Evolutionary conservation across 2,329 filamentous ascomycete genomes (phyloP), one percentile per base, ranked within the genome.

Genomic region (Alternaria rosae): DNA sequence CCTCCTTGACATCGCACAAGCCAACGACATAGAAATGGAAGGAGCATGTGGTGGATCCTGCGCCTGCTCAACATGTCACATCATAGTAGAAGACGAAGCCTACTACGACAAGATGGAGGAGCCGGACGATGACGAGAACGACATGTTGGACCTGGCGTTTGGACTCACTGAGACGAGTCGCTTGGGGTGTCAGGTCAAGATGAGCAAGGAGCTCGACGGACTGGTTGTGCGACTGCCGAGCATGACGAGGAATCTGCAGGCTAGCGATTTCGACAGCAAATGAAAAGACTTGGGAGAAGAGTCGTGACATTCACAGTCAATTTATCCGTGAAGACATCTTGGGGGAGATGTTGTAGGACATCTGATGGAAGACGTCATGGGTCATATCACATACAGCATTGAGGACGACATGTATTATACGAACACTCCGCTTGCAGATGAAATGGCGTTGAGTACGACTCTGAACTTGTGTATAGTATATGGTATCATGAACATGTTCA

Each of bases 11-110:
- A 94, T 99, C 75, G 95, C 94, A 21, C 94, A 97, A 79, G 92
- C 91, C 47, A 88, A 98, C 80, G 94, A 98, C 76, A 84, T 99
- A 43, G 95, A 99, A 80, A 98, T 99, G 94, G 95, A 99, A 84
- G 94, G 95, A 64, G 95, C 95, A 12, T 99, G 95, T 76, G 95
- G 95, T 70, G 95, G 93, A 21, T 95, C 92, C 32, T 97, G 93
- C 81, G 93, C 93, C 57, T 97, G 93, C 82, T 95, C 92, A 59
- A 97, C 93, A 6, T 97, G 93, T 82, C 93, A 97, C 81, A 90
- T 97, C 59, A 93, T 97, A 65, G 91, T 97, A 38, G 81, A 87
- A 61, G 88, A 91, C 73, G 88, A 92, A 45, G 86, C 87, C 5
- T 86, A 88, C 80, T 94, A 91, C 81, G 91, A 94, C 69, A 88